phyloP scores from a whole-genome alignment of 2,329 filamentous ascomycete species.

The Gaeumannomyces sp. region DNA sequence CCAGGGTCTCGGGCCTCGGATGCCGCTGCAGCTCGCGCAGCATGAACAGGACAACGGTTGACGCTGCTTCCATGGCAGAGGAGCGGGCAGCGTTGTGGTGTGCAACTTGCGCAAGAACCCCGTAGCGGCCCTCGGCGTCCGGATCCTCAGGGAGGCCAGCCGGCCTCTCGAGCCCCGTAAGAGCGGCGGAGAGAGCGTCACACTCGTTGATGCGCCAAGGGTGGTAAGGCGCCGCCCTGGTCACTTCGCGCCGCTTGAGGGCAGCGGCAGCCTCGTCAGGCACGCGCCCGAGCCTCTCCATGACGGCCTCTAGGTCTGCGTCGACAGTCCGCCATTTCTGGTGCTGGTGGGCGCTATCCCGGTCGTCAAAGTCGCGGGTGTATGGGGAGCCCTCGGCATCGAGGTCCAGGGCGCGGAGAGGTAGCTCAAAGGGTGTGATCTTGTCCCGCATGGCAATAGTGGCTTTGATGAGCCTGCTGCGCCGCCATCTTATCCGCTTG shows the following conservation, averaged over 20 bases:
- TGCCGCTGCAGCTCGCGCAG: not conserved
- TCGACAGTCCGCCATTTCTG: slow-evolving; percentile 24
- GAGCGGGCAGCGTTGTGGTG: not conserved
- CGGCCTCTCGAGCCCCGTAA: slow-evolving; percentile 17
- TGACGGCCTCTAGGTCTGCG: slow-evolving; percentile 17
- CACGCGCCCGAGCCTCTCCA: slow-evolving; percentile 24
- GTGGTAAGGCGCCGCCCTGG: slow-evolving; percentile 11
- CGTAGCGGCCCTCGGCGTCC: not conserved
- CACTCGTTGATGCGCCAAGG: slow-evolving; percentile 34
- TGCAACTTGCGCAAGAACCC: not conserved
- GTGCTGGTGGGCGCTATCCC: slow-evolving; percentile 27
- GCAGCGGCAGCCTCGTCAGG: slow-evolving; percentile 18
- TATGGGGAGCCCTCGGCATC: slow-evolving; percentile 39
- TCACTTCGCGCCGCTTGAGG: not conserved
- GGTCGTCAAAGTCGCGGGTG: slow-evolving; percentile 35
- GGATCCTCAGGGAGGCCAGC: not conserved
- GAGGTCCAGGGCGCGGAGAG: slow-evolving; percentile 38
- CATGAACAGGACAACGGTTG: not conserved
- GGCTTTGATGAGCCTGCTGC: not conserved
- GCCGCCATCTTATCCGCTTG: not conserved
- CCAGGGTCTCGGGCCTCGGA: not conserved
- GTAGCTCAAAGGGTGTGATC: not conserved
- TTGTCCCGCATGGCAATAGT: not conserved
- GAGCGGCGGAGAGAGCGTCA: slow-evolving; percentile 36
- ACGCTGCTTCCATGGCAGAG: not conserved